phyloP scores from a whole-genome alignment of 2,329 filamentous ascomycete species.

The Didymellaceae sp. region DNA sequence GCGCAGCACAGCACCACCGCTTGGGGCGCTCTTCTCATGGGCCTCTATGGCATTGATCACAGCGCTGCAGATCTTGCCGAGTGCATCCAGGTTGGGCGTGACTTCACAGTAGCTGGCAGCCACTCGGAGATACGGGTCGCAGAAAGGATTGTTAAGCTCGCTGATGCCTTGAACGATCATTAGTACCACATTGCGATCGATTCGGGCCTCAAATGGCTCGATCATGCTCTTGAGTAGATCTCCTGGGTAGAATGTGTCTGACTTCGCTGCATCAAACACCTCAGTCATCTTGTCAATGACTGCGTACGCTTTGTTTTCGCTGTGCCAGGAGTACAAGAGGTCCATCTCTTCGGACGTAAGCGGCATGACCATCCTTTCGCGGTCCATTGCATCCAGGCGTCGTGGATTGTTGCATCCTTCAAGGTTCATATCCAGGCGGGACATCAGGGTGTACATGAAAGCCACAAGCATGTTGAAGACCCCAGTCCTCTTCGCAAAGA shows the following conservation, averaged over 20 bases:
- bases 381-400: slow-evolving; percentile 31
- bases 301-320: slow-evolving; percentile 37
- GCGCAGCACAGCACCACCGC: slow-evolving; percentile 33
- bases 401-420: slow-evolving; percentile 19
- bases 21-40: slow-evolving; percentile 25
- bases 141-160: slow-evolving; percentile 31
- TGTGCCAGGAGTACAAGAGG: slow-evolving; percentile 37
- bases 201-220: slow-evolving; percentile 20
- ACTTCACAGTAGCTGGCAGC: slow-evolving; percentile 42
- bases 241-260: slow-evolving; percentile 43
- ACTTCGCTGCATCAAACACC: slow-evolving; percentile 38
- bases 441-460: slow-evolving; percentile 37
- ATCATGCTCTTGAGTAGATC: slow-evolving; percentile 45
- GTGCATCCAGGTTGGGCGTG: slow-evolving; percentile 19
- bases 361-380: slow-evolving; percentile 34
- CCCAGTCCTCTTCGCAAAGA: slow-evolving; percentile 40
- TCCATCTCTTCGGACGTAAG: slow-evolving; percentile 32
- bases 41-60: slow-evolving; percentile 30
- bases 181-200: slow-evolving; percentile 25
- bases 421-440: slow-evolving; percentile 35
- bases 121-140: slow-evolving; percentile 42
- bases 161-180: slow-evolving; percentile 42
- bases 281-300: slow-evolving; percentile 47
- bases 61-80: slow-evolving; percentile 27
- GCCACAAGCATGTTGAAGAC: slow-evolving; percentile 43